These are phyloP conservation scores for Trichophyton benhamiae DNA, from an alignment of 2,329 filamentous ascomycete genomes.

Conservation along the genomic window DNA sequence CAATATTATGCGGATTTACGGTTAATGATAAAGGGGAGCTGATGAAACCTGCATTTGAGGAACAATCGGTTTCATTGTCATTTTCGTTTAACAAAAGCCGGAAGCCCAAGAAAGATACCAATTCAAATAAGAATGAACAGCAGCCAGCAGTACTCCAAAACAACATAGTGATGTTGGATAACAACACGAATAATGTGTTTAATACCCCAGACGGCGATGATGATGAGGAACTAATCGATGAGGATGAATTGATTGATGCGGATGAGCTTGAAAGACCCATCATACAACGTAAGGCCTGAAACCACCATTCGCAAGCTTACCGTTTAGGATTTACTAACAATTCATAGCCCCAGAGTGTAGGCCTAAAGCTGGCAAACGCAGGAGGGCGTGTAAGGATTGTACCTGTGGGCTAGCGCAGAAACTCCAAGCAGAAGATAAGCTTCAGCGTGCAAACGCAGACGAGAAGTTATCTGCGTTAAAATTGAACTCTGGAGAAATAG, in stretches of 20 bases:
- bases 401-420: slow-evolving; percentile 82
- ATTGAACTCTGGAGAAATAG: slow-evolving; percentile 64
- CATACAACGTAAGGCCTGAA: slow-evolving; percentile 56
- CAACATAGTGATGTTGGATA: background rate
- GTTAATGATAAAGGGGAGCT: slow-evolving; percentile 50
- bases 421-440: slow-evolving; percentile 71
- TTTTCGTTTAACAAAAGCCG: background rate
- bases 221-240: slow-evolving; percentile 76
- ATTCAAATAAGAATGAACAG: background rate
- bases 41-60: slow-evolving; percentile 55
- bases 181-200: background rate
- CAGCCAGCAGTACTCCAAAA: background rate
- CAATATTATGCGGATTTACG: slow-evolving; percentile 69
- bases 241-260: slow-evolving; percentile 73
- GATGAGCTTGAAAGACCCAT: slow-evolving; percentile 69
- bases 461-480: slow-evolving; percentile 44
- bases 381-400: slow-evolving; percentile 95
- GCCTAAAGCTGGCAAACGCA: slow-evolving; percentile 75
- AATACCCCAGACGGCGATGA: slow-evolving; percentile 28
- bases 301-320: background rate
- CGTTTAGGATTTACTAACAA: background rate
- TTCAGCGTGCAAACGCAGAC: slow-evolving; percentile 54
- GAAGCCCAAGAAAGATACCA: background rate
- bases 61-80: slow-evolving; percentile 22
- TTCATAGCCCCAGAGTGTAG: slow-evolving; percentile 65